phyloP scores from a whole-genome alignment of 352 stramenopile genomes.

The Globisporangium recalcitrans region DNA sequence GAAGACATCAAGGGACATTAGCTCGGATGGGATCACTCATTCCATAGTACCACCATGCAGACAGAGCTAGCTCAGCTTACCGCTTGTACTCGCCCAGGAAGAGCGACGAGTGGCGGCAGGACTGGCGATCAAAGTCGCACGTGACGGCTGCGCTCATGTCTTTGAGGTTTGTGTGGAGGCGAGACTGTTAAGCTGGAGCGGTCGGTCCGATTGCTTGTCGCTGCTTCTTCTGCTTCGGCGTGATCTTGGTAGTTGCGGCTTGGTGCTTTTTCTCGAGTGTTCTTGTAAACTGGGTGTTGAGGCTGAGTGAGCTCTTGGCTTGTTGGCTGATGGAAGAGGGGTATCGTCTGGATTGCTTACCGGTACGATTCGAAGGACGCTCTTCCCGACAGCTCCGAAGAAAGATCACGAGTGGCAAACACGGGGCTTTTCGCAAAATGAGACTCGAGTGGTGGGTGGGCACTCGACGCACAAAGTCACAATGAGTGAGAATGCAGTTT shows the following conservation, averaged over 20 bases:
- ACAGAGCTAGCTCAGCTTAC: slow-evolving; percentile 15
- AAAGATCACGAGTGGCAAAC: not conserved
- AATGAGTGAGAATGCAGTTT: not conserved
- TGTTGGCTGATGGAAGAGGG: not conserved
- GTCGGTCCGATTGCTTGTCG: not conserved
- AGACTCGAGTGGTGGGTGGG: no score
- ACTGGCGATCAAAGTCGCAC: slow-evolving; percentile 36
- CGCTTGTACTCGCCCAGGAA: slow-evolving; percentile 61
- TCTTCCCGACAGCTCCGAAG: not conserved
- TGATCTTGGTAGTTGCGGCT: not conserved
- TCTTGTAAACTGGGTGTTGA: not conserved
- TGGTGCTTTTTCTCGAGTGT: not conserved
- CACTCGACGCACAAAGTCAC: not conserved
- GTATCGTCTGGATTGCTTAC: not conserved
- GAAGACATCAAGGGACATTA: not conserved
- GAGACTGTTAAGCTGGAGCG: not conserved
- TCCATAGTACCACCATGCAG: not conserved
- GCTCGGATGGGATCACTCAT: not conserved
- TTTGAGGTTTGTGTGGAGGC: not conserved
- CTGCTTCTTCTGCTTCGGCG: not conserved
- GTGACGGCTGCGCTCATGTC: slow-evolving; percentile 14
- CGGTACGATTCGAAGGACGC: not conserved
- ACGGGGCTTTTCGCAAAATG: not conserved
- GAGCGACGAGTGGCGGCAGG: slow-evolving; percentile 34
- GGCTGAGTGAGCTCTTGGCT: not conserved